phyloP scores from a whole-genome alignment of 306 rosid genomes.

The Fragaria ananassa region DNA sequence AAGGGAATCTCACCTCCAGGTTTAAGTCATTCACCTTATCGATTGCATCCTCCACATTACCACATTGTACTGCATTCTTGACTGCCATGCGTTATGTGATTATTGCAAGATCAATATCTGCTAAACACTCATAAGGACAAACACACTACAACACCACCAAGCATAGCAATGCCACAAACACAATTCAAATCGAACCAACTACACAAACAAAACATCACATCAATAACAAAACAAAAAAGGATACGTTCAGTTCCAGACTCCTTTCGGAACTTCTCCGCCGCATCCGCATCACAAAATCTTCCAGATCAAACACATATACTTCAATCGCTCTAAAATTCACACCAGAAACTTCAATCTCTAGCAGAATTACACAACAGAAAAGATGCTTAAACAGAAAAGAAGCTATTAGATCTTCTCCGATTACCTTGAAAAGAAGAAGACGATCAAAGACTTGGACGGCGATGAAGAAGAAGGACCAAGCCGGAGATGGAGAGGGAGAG shows the following conservation, averaged over 20 bases:
- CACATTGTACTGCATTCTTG: conserved; percentile 90
- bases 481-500: too few relatives aligned
- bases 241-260: conserved; percentile 97
- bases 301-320: too few relatives aligned
- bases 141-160: background rate
- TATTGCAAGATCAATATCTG: conserved; percentile 87
- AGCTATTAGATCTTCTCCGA: too few relatives aligned
- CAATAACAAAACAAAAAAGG: conserved; percentile 31
- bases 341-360: too few relatives aligned
- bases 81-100: conserved; percentile 94
- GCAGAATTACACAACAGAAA: too few relatives aligned
- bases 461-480: too few relatives aligned
- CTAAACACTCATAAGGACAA: conserved; percentile 55
- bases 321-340: too few relatives aligned
- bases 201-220: background rate
- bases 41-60: conserved; percentile 91
- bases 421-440: too few relatives aligned
- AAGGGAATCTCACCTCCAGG: conserved; percentile 59
- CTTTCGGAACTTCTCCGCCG: conserved; percentile 77
- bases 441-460: too few relatives aligned
- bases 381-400: too few relatives aligned
- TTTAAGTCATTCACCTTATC: conserved; percentile 92
- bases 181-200: background rate
- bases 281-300: conserved; percentile 46
- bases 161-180: background rate